These are phyloP conservation scores for Vigna reflexopilosa DNA, from an alignment of 306 rosid species.

Conservation along the genomic window DNA sequence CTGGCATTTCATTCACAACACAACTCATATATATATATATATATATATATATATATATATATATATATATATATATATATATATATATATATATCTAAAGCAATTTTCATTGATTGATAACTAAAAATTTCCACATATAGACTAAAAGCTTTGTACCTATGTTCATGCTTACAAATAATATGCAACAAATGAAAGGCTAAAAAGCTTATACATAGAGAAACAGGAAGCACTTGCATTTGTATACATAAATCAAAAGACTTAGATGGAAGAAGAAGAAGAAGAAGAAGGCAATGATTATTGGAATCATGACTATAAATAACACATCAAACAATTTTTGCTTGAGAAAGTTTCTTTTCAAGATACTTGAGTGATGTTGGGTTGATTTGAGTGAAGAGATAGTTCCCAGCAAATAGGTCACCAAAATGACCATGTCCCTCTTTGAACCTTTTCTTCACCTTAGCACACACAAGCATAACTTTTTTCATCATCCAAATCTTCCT, in stretches of 20 bases:
- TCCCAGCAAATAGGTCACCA: constrained; percentile 24
- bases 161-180: not conserved
- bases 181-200: not conserved
- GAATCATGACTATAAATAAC: not conserved
- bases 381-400: constrained; percentile 29
- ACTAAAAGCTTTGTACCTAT: not conserved
- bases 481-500: constrained; percentile 48
- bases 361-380: constrained; percentile 20
- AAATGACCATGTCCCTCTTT: constrained; percentile 23
- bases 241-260: not conserved
- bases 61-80: too few relatives aligned
- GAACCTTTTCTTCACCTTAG: constrained; percentile 27
- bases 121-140: not conserved
- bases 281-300: not conserved
- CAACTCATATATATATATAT: not conserved
- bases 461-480: constrained; percentile 29
- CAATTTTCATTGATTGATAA: too few relatives aligned
- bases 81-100: too few relatives aligned
- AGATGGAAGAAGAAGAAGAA: constrained; percentile 1
- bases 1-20: not conserved
- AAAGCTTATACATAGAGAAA: not conserved
- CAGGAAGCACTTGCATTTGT: constrained; percentile 9
- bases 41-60: too few relatives aligned
- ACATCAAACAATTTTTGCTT: constrained; percentile 11
- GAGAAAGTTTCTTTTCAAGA: constrained; percentile 18